Percentiles rank a stretch among this genome's conserved stretches.
phyloP scores from a whole-genome alignment of 495 filamentous ascomycete species.

The Paragyromitra xinjiangensis region DNA sequence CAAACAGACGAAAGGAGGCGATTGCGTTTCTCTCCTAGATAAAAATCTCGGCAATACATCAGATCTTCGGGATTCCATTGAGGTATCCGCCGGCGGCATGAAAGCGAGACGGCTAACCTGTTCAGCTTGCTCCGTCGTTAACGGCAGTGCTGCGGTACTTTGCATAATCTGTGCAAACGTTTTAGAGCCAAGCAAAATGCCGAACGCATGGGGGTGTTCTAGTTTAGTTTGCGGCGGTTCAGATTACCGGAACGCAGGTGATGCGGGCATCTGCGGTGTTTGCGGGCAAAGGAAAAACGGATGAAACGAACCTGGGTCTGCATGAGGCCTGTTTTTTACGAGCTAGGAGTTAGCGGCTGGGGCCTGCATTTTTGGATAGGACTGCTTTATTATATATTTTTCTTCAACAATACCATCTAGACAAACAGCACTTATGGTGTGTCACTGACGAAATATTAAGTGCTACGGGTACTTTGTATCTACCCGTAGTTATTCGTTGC shows the following conservation, averaged over 20 bases:
- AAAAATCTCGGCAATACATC: neutral
- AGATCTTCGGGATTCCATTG: conserved; percentile 1
- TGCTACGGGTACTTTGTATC: neutral
- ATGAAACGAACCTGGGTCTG: neutral
- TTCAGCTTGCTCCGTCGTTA: conserved; percentile 70
- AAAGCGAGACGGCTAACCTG: conserved; percentile 59
- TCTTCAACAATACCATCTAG: neutral
- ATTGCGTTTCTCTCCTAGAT: neutral
- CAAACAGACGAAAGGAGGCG: conserved; percentile 1
- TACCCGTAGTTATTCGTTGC: neutral
- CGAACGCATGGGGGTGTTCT: conserved; percentile 68
- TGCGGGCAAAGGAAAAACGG: conserved; percentile 63
- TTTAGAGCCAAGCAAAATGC: conserved; percentile 63
- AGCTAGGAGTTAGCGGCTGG: neutral
- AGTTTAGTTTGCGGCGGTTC: conserved; percentile 65
- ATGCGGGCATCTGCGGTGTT: conserved; percentile 72
- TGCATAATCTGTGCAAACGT: conserved; percentile 75
- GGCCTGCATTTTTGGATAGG: neutral
- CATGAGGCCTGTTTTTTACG: neutral
- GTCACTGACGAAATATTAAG: neutral
- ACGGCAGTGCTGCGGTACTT: conserved; percentile 63
- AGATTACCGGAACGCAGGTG: conserved; percentile 70
- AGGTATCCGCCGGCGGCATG: conserved; percentile 11
- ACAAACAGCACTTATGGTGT: neutral
- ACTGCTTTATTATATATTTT: conserved; percentile 2